Percentiles rank a stretch among this genome's conserved stretches.
Conservation (phyloP, 2,329 filamentous ascomycete species). For the Aspergillus brunneoviolaceus region DNA sequence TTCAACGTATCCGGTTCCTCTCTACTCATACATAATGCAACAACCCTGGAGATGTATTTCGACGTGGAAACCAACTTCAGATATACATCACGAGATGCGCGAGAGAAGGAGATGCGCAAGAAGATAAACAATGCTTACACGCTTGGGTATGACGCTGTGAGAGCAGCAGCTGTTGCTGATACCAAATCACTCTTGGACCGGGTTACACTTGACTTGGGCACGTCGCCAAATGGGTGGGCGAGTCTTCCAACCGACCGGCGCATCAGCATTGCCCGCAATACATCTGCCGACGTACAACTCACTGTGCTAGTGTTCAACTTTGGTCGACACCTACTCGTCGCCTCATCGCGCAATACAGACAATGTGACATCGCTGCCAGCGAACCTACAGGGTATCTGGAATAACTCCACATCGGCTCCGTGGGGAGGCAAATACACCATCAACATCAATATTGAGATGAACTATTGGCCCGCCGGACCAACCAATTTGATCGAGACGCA, state of each 20-base stretch:
- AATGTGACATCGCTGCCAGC: not conserved
- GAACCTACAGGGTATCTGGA: conserved; percentile 9
- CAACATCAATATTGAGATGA: no score
- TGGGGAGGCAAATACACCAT: conserved; percentile 12
- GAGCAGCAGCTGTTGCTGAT: not conserved
- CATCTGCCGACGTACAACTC: not conserved
- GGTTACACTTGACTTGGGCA: not conserved
- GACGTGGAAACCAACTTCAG: conserved; percentile 8
- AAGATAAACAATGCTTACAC: conserved; percentile 1
- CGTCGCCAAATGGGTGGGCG: not conserved
- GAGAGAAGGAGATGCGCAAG: not conserved
- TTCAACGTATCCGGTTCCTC: not conserved
- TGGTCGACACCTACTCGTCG: not conserved
- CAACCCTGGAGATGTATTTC: conserved; percentile 4
- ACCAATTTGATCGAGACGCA: not conserved
- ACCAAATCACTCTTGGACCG: not conserved
- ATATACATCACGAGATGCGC: not conserved
- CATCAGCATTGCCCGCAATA: not conserved
- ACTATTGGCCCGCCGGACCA: no score
- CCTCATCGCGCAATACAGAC: conserved; percentile 1
- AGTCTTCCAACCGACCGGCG: conserved; percentile 4
- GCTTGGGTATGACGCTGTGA: not conserved
- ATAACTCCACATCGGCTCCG: conserved; percentile 2
- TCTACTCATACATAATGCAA: not conserved
- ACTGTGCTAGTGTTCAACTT: conserved; percentile 6